Evolutionary conservation across 345 rosid species (phyloP).

Genomic region (Lepidium sativum): DNA sequence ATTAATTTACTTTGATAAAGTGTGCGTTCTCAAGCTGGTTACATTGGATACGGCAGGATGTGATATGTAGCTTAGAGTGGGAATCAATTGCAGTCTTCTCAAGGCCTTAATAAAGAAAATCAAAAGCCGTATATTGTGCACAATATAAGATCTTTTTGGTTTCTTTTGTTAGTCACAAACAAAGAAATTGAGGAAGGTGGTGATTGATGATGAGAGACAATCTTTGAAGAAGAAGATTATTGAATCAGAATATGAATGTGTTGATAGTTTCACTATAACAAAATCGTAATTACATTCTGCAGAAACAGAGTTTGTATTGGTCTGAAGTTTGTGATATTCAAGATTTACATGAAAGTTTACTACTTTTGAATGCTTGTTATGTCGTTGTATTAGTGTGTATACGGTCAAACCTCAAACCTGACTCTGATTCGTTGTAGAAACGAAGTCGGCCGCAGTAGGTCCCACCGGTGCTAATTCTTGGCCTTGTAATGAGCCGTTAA

Average conservation of each 20-base stretch:
- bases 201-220: neutral
- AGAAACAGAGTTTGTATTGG: neutral
- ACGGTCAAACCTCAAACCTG: slow-evolving; percentile 1
- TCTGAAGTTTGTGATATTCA: neutral
- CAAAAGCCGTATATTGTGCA: neutral
- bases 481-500: slow-evolving; percentile 21
- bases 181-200: neutral
- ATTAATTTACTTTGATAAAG: neutral
- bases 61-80: slow-evolving; percentile 88
- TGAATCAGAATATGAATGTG: slow-evolving; percentile 1
- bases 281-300: neutral
- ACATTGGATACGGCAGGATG: slow-evolving; percentile 43
- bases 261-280: slow-evolving; percentile 11
- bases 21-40: slow-evolving; percentile 2
- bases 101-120: slow-evolving; percentile 34
- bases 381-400: neutral
- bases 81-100: slow-evolving; percentile 64
- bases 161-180: slow-evolving; percentile 8
- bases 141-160: neutral
- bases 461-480: slow-evolving; percentile 23
- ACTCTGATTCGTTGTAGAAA: slow-evolving; percentile 6
- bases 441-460: slow-evolving; percentile 22
- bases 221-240: neutral
- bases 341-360: neutral
- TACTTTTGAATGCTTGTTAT: neutral